Evolutionary conservation across 176 grass and related monocot species (phyloP).

Genomic region (Lolium multiflorum): DNA sequence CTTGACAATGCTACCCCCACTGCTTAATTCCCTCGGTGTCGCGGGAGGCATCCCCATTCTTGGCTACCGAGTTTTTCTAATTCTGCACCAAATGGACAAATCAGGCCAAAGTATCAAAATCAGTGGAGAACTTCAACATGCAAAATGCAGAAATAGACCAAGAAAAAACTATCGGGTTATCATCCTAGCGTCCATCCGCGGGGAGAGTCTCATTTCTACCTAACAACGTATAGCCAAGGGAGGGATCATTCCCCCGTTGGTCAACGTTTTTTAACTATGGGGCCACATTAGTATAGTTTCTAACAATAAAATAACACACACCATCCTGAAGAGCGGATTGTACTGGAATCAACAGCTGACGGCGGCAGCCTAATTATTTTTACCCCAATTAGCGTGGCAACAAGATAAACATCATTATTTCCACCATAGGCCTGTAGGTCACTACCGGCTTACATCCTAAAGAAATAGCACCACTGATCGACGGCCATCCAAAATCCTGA

Average conservation of each 20-base stretch:
- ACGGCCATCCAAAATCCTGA: neutral
- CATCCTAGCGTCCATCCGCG: too few species aligned
- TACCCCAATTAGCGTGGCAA: slow-evolving; percentile 34
- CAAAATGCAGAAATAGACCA: slow-evolving; percentile 24
- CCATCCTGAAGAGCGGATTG: slow-evolving; percentile 68
- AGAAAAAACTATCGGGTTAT: neutral
- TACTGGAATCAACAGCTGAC: slow-evolving; percentile 57
- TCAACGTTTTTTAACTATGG: too few species aligned
- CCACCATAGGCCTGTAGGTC: slow-evolving; percentile 17
- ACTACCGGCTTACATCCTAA: neutral
- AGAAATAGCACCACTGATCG: neutral
- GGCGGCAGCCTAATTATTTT: slow-evolving; percentile 26
- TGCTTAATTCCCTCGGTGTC: slow-evolving; percentile 8
- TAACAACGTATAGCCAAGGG: too few species aligned
- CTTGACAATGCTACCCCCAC: neutral
- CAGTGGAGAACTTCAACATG: neutral
- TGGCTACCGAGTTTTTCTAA: slow-evolving; percentile 43
- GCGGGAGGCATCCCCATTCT: neutral
- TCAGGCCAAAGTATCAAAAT: neutral
- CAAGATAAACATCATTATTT: slow-evolving; percentile 50
- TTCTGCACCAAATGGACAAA: slow-evolving; percentile 27
- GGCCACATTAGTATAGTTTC: neutral
- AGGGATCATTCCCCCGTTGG: too few species aligned
- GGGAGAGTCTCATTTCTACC: too few species aligned
- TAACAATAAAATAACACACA: slow-evolving; percentile 43